Percentiles rank a stretch among this genome's conserved stretches.
These are phyloP conservation scores for Suhomyces coccinellae DNA, from an alignment of 1,139 yeast species.

Conservation along the genomic window DNA sequence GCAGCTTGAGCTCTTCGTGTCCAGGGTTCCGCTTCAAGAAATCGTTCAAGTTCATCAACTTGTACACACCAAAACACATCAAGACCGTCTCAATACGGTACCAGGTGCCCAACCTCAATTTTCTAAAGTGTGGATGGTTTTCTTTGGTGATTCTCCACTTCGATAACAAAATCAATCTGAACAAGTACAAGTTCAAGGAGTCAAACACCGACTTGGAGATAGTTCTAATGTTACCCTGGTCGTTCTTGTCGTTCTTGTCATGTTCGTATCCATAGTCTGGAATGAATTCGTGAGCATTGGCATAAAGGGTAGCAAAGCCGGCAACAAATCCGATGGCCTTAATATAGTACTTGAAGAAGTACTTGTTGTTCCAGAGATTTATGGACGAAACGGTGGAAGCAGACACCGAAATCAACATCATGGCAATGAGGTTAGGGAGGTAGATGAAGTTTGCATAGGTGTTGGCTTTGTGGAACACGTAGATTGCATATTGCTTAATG, in stretches of 20 bases:
- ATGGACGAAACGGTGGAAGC: slow-evolving; percentile 23
- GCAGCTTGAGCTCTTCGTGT: slow-evolving; percentile 2
- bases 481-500: slow-evolving; percentile 21
- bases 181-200: slow-evolving; percentile 35
- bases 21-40: slow-evolving; percentile 21
- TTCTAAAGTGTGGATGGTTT: slow-evolving; percentile 36
- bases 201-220: slow-evolving; percentile 32
- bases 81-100: slow-evolving; percentile 34
- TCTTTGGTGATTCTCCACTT: slow-evolving; percentile 47
- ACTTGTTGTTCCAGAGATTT: slow-evolving; percentile 19
- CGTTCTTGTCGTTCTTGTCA: slow-evolving; percentile 8
- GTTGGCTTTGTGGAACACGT: slow-evolving; percentile 31
- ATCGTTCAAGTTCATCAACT: slow-evolving; percentile 42
- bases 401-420: slow-evolving; percentile 37
- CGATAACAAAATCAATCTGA: slow-evolving; percentile 37
- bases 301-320: slow-evolving; percentile 31
- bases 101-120: slow-evolving; percentile 32
- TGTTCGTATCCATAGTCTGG: slow-evolving; percentile 27
- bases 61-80: slow-evolving; percentile 42
- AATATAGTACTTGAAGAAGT: slow-evolving; percentile 36
- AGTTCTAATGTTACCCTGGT: slow-evolving; percentile 22
- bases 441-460: slow-evolving; percentile 39
- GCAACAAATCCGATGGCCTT: slow-evolving; percentile 38
- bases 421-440: slow-evolving; percentile 39
- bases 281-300: slow-evolving; percentile 28